These are phyloP conservation scores for Candida odintsovae DNA, from an alignment of 805 yeast genomes.

Conservation along the genomic window DNA sequence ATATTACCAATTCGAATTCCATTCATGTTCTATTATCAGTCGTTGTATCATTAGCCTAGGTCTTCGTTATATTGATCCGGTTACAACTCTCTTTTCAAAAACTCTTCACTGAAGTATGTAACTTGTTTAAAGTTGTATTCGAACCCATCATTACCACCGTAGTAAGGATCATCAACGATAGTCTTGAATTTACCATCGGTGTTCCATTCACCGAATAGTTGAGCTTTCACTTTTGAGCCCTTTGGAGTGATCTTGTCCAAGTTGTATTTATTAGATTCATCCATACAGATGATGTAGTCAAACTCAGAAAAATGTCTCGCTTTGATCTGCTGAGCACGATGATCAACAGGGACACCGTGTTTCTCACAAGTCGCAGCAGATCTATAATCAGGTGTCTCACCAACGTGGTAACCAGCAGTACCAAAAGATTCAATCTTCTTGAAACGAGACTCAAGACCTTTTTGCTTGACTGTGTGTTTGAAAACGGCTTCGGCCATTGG, in stretches of 20 bases:
- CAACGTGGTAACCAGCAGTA: conserved; percentile 78
- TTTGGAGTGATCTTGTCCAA: conserved; percentile 49
- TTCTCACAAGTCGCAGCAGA: conserved; percentile 60
- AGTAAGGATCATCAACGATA: conserved; percentile 87
- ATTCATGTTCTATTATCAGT: neutral
- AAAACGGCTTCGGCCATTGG: conserved; percentile 98
- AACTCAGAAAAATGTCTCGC: conserved; percentile 46
- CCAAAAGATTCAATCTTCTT: conserved; percentile 78
- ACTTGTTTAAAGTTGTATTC: conserved; percentile 74
- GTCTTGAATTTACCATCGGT: conserved; percentile 41
- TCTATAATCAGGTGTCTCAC: conserved; percentile 76
- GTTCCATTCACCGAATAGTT: conserved; percentile 79
- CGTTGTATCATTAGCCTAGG: neutral
- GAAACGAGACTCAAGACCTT: conserved; percentile 40
- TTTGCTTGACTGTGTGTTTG: conserved; percentile 50
- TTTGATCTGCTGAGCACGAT: conserved; percentile 65
- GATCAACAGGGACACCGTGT: conserved; percentile 71
- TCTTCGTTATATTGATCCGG: neutral
- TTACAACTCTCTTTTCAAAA: conserved; percentile 45
- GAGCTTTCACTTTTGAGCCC: conserved; percentile 40
- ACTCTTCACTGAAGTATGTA: conserved; percentile 66
- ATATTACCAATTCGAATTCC: neutral
- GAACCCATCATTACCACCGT: conserved; percentile 82
- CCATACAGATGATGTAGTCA: conserved; percentile 71
- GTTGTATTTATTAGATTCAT: conserved; percentile 50